phyloP scores from a whole-genome alignment of 768 basidiomycete genomes.

The Amanita pallidorosea region DNA sequence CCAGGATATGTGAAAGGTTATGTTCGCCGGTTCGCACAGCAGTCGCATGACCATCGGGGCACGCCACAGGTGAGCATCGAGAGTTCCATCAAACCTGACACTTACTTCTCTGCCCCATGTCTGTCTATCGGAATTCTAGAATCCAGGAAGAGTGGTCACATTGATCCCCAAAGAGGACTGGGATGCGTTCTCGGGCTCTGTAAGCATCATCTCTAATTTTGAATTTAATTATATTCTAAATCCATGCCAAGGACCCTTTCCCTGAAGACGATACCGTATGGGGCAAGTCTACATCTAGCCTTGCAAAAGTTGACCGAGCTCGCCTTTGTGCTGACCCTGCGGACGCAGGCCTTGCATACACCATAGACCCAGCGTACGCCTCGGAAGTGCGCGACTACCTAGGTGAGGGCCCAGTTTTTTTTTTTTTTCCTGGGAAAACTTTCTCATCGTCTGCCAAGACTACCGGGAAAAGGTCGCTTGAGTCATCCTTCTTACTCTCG shows the following conservation, averaged over 20 bases:
- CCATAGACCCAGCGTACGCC: slow-evolving; percentile 70
- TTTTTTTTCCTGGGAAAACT: not conserved
- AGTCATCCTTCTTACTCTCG: not conserved
- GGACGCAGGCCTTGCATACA: slow-evolving; percentile 64
- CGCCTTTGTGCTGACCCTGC: not conserved
- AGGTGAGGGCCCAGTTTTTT: slow-evolving; percentile 32
- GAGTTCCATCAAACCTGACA: not conserved
- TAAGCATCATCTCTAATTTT: slow-evolving; percentile 17
- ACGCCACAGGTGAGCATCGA: slow-evolving; percentile 54
- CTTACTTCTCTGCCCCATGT: too few species aligned
- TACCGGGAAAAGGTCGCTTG: slow-evolving; percentile 44
- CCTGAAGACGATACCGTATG: slow-evolving; percentile 75
- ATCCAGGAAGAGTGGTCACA: slow-evolving; percentile 85
- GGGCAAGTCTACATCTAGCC: slow-evolving; percentile 36
- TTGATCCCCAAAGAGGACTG: slow-evolving; percentile 84
- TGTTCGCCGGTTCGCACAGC: slow-evolving; percentile 83
- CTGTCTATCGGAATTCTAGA: slow-evolving; percentile 24
- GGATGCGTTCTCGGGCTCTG: slow-evolving; percentile 62
- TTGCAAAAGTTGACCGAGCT: not conserved
- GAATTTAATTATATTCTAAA: not conserved
- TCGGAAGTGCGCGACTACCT: slow-evolving; percentile 75
- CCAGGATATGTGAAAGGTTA: slow-evolving; percentile 87
- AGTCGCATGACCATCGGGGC: slow-evolving; percentile 88
- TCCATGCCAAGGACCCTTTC: slow-evolving; percentile 42
- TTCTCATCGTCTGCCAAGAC: slow-evolving; percentile 31